Percentiles rank a stretch among this genome's conserved stretches.
Conservation (phyloP, 345 rosid genomes). For the Chamaenerion angustifolium region DNA sequence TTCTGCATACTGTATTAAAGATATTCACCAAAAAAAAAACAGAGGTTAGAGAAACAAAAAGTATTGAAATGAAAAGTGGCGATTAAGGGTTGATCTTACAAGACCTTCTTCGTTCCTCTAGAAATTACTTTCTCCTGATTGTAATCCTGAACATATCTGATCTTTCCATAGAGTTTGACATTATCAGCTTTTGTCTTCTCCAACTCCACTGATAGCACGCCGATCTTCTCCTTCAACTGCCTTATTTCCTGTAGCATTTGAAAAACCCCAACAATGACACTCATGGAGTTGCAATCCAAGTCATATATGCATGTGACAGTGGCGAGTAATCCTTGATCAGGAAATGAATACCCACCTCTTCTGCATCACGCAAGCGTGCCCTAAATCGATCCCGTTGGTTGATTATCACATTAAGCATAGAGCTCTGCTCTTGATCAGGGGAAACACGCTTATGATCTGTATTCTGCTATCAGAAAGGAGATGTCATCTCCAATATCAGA, state of each 20-base stretch:
- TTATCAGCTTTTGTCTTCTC: conserved; percentile 95
- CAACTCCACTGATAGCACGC: conserved; percentile 53
- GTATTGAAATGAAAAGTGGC: background rate
- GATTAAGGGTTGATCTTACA: background rate
- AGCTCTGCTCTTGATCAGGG: conserved; percentile 83
- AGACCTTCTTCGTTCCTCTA: conserved; percentile 88
- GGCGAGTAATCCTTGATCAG: background rate
- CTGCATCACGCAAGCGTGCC: conserved; percentile 71
- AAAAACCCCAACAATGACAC: conserved; percentile 1
- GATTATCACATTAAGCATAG: conserved; percentile 97
- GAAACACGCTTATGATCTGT: conserved; percentile 56
- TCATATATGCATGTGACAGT: conserved; percentile 4
- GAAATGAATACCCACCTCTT: conserved; percentile 42
- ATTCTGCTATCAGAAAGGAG: conserved; percentile 27
- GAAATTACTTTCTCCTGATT: conserved; percentile 87
- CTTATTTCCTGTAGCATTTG: conserved; percentile 51
- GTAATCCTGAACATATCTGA: conserved; percentile 93
- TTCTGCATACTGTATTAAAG: conserved; percentile 44
- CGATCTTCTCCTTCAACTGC: conserved; percentile 75
- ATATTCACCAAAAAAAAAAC: background rate
- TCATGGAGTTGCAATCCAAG: background rate
- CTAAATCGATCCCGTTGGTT: conserved; percentile 92
- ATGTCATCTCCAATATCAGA: background rate
- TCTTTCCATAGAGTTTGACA: conserved; percentile 89
- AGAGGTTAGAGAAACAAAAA: background rate